phyloP scores from a whole-genome alignment of 1,284 basidiomycete species.

The Ceratobasidium sp. region DNA sequence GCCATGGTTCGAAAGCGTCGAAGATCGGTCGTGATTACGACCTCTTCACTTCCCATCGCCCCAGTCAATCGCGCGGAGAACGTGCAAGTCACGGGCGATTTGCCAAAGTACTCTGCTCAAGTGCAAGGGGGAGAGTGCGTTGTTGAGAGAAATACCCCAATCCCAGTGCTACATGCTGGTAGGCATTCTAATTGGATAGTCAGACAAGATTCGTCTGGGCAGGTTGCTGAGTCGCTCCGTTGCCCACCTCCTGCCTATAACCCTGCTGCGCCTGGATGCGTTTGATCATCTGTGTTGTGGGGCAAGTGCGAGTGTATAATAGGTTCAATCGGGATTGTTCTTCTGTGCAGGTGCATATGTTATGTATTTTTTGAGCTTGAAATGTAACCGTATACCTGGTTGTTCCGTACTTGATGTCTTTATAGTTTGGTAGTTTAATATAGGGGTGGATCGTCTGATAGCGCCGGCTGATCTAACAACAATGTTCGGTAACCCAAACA shows the following conservation, averaged over 20 bases:
- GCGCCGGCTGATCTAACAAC: not conserved
- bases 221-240: not conserved
- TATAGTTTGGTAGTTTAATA: too few species aligned
- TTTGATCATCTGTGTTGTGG: not conserved
- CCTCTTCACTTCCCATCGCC: not conserved
- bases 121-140: not conserved
- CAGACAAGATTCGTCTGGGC: not conserved
- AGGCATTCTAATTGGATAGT: not conserved
- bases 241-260: constrained; percentile 24
- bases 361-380: too few species aligned
- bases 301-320: too few species aligned
- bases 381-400: too few species aligned
- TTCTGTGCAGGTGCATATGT: too few species aligned
- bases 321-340: not conserved
- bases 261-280: not conserved
- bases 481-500: not conserved
- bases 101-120: constrained; percentile 29
- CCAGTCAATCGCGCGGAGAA: not conserved
- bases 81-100: not conserved
- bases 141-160: not conserved
- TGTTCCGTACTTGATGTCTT: too few species aligned
- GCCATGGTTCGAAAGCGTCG: constrained; percentile 11
- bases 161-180: not conserved
- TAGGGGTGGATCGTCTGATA: too few species aligned
- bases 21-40: not conserved